Evolutionary conservation across 805 yeast species (phyloP).

Genomic region (Cyberlindnera veronae): DNA sequence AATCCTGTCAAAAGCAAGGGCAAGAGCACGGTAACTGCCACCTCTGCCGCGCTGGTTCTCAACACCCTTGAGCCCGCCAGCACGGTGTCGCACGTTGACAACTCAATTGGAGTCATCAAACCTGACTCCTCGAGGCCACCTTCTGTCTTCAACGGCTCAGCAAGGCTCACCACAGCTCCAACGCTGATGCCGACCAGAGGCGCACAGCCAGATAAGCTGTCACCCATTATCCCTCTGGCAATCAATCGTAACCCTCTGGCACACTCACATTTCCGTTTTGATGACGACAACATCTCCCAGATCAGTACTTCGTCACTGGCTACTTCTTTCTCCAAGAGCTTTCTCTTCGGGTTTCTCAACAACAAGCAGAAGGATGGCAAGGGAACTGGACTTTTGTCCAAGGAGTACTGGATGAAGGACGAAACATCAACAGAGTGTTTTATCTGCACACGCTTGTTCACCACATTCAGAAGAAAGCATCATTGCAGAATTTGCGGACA

Average conservation of each 20-base stretch:
- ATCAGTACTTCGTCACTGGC: conserved; percentile 40
- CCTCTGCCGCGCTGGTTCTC: conserved; percentile 21
- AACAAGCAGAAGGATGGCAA: conserved; percentile 27
- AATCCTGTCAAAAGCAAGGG: not conserved
- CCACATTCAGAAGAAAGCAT: conserved; percentile 86
- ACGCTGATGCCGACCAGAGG: conserved; percentile 15
- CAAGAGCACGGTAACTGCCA: conserved; percentile 19
- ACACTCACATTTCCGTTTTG: conserved; percentile 24
- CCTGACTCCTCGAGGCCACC: conserved; percentile 22
- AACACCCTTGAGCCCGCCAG: conserved; percentile 23
- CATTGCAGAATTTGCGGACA: conserved; percentile 97
- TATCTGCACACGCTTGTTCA: conserved; percentile 73
- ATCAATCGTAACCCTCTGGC: conserved; percentile 16
- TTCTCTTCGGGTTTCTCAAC: conserved; percentile 39
- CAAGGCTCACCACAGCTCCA: conserved; percentile 6
- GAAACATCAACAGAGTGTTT: conserved; percentile 87
- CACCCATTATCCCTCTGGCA: conserved; percentile 17
- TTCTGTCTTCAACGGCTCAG: conserved; percentile 14
- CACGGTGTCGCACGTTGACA: conserved; percentile 18
- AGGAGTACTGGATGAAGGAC: conserved; percentile 95
- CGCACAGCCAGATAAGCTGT: conserved; percentile 6
- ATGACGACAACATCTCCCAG: conserved; percentile 33
- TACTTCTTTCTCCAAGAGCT: conserved; percentile 39
- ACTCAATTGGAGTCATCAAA: conserved; percentile 17
- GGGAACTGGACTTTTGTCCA: conserved; percentile 33